Percentiles rank a stretch among this genome's conserved stretches.
Evolutionary conservation across 2,329 filamentous ascomycete genomes (phyloP).

Genomic region (Colletotrichum sp.): DNA sequence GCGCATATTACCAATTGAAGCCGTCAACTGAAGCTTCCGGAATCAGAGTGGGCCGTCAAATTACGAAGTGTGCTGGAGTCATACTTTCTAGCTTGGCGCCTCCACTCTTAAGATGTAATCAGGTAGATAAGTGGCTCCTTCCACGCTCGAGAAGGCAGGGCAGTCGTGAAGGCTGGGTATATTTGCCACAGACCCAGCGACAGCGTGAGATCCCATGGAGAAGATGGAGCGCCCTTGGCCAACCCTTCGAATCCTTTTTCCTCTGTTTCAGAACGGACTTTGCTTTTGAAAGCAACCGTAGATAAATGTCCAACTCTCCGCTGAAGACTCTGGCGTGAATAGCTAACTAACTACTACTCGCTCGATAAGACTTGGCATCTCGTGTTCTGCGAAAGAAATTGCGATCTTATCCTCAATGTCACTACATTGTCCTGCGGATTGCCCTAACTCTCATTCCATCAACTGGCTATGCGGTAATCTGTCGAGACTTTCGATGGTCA

Average conservation of each 20-base stretch:
- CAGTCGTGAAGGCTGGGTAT: neutral
- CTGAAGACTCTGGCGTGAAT: no score
- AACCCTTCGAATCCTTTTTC: neutral
- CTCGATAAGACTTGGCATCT: no score
- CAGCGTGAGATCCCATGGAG: neutral
- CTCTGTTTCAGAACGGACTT: no score
- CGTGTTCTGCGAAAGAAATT: no score
- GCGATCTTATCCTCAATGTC: neutral
- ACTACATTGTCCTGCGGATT: neutral
- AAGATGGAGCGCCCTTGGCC: neutral
- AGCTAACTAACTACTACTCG: no score
- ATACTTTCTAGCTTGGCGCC: neutral
- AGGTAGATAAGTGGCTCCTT: neutral
- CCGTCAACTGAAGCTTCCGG: neutral
- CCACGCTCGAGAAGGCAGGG: neutral
- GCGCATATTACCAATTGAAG: neutral
- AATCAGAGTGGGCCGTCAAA: neutral
- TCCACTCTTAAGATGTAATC: neutral
- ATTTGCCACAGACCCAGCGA: neutral
- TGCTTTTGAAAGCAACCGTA: neutral
- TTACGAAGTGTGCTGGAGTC: neutral
- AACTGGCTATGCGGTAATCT: conserved; percentile 20
- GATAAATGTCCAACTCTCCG: neutral
- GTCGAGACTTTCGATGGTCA: conserved; percentile 1
- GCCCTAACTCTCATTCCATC: conserved; percentile 17